Percentiles rank a stretch among this genome's conserved stretches.
Conservation (phyloP, 2,329 filamentous ascomycete genomes). For the Westerdykella ornata region DNA sequence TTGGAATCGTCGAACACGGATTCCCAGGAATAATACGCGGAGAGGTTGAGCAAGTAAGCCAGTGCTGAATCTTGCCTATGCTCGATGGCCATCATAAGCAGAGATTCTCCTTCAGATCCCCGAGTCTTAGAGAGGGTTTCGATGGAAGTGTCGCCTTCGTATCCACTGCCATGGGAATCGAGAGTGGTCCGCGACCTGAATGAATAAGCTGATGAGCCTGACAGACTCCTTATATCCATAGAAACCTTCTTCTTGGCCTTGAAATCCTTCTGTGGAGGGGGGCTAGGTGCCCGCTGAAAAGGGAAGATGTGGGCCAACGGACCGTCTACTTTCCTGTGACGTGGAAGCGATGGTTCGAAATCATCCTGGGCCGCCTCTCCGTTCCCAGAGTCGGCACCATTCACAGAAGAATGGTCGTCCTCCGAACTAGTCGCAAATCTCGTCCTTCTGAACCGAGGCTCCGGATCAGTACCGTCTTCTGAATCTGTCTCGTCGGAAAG, state of each 20-base stretch:
- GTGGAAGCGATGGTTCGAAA: constrained; percentile 1
- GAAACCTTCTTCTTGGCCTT: constrained; percentile 69
- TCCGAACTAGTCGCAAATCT: constrained; percentile 27
- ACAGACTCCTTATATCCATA: constrained; percentile 84
- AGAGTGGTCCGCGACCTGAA: constrained; percentile 76
- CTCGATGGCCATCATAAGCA: constrained; percentile 54
- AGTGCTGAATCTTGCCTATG: constrained; percentile 64
- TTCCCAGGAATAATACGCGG: constrained; percentile 65
- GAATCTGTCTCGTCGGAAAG: constrained; percentile 29
- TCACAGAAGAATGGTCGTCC: constrained; percentile 7
- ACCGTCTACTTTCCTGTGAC: constrained; percentile 25
- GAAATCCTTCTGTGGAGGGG: constrained; percentile 43
- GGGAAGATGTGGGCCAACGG: constrained; percentile 80
- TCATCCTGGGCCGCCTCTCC: background rate
- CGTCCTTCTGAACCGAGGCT: constrained; percentile 7
- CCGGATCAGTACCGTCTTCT: constrained; percentile 23
- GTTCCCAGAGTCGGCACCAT: background rate
- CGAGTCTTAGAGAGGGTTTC: constrained; percentile 69
- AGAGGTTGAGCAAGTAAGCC: constrained; percentile 69
- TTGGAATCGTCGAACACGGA: constrained; percentile 77
- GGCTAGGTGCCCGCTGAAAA: constrained; percentile 61
- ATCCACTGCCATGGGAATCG: constrained; percentile 53
- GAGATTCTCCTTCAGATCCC: constrained; percentile 66
- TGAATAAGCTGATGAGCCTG: constrained; percentile 76
- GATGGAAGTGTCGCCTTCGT: constrained; percentile 82